Base-by-base conservation (phyloP, 768 basidiomycete genomes). In the Tulasnella sp. region DNA sequence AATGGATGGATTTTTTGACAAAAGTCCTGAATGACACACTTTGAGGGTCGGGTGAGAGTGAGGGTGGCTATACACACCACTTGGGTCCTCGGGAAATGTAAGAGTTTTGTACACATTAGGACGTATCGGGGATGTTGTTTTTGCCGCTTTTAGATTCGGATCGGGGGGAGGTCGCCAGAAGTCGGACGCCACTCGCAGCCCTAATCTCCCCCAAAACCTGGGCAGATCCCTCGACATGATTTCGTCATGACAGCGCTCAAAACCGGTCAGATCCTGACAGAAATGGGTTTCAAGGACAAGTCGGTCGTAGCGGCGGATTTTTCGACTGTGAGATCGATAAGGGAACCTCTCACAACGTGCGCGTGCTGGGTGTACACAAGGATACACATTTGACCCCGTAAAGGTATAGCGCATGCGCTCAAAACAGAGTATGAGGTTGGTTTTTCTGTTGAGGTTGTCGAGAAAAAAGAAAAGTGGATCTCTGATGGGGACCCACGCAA, bases 361-460 rank as follows among this genome's bases (percentile, higher is more conserved):
- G 61, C 61, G 61, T 67, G 61, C 61, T 67, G 61, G 61, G 61
- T 67, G 29, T 67, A 67, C 61, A 67, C 61, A 67, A 67, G 61
- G 61, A 67, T 67, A 67, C 61, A 67, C 61, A 67, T 67, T 67
- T 67, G 61, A 67, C 61, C 61, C 61, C 61, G 26, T 67, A 67
- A 67, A 67, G 61, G 61, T 35, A 67, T 67, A 67, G 61, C 61
- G n/a, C 61, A 67, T 67, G 61, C 61, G 61, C 61, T 32, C 61
- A 13, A 67, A 67, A 35, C 61, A 15, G 26, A 35, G 32, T 35
- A 13, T 7, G 26, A 29, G 26, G 61, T 67, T 26, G 61, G n/a
- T 18, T 11, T 61, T 61, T 61, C 57, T 26, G 57, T 32, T 29
- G 29, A 61, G 29, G 57, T 29, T 61, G 57, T 32, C n/a, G 57